These are phyloP conservation scores for Rhizopus arrhizus DNA, from an alignment of 371 early-diverging fungal genomes.

Conservation along the genomic window DNA sequence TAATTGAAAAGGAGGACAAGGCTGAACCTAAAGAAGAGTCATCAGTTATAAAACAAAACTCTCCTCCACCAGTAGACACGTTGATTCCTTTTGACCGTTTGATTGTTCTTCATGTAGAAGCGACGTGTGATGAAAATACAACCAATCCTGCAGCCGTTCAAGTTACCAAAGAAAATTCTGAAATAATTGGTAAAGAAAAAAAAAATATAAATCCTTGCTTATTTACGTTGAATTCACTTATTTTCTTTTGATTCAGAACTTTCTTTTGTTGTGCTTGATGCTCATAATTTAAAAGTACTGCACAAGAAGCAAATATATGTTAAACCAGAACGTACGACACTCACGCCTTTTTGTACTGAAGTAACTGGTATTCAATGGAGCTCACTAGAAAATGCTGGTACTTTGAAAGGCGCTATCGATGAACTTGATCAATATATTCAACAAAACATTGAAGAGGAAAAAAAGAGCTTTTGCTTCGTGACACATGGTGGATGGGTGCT, in stretches of 20 bases:
- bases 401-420: slow-evolving; percentile 61
- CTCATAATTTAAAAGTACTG: slow-evolving; percentile 47
- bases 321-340: slow-evolving; percentile 65
- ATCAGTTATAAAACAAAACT: slow-evolving; percentile 4
- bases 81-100: slow-evolving; percentile 59
- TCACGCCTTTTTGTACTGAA: slow-evolving; percentile 67
- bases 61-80: slow-evolving; percentile 20
- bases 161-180: slow-evolving; percentile 62
- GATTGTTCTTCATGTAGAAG: slow-evolving; percentile 70
- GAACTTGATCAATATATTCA: slow-evolving; percentile 64
- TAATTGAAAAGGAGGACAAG: not conserved
- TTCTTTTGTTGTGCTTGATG: slow-evolving; percentile 45
- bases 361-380: slow-evolving; percentile 69
- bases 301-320: slow-evolving; percentile 67
- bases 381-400: slow-evolving; percentile 56
- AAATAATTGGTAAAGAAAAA: slow-evolving; percentile 45
- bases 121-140: slow-evolving; percentile 74
- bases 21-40: not conserved
- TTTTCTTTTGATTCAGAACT: slow-evolving; percentile 31
- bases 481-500: slow-evolving; percentile 79
- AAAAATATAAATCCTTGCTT: not conserved
- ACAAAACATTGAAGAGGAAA: slow-evolving; percentile 55
- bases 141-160: slow-evolving; percentile 62
- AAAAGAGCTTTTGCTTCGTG: slow-evolving; percentile 71
- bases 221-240: not conserved